These are phyloP conservation scores for Leucosporidium creatinivorum DNA, from an alignment of 768 basidiomycete species.

Conservation along the genomic window DNA sequence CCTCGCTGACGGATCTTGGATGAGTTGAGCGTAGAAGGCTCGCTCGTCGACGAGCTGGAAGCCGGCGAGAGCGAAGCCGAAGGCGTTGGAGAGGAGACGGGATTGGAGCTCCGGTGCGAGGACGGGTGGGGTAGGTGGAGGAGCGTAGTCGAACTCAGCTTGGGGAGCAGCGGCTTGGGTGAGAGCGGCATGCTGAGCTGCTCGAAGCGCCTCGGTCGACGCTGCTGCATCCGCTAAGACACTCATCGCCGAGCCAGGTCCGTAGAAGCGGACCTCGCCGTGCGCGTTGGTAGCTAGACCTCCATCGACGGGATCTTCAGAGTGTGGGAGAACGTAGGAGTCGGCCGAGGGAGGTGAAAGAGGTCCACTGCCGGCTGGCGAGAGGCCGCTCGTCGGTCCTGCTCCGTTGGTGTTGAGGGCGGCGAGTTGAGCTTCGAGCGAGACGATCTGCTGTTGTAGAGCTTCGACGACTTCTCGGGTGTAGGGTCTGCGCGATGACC, in stretches of 20 bases:
- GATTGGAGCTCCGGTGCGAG: slow-evolving; percentile 19
- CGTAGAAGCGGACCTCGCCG: slow-evolving; percentile 12
- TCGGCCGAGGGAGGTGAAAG: background rate
- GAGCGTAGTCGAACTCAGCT: background rate
- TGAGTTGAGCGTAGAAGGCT: background rate
- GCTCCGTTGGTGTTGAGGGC: background rate
- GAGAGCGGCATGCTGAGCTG: background rate
- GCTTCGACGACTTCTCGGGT: background rate
- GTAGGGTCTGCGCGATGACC: background rate
- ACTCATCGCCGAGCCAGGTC: slow-evolving; percentile 3
- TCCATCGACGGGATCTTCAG: background rate
- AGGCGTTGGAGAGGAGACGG: slow-evolving; percentile 10
- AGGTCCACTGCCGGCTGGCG: background rate
- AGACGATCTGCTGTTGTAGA: slow-evolving; percentile 28
- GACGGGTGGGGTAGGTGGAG: slow-evolving; percentile 18
- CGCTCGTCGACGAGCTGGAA: slow-evolving; percentile 13
- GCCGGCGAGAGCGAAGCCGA: slow-evolving; percentile 23
- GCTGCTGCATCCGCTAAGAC: slow-evolving; percentile 21
- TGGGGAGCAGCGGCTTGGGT: slow-evolving; percentile 1
- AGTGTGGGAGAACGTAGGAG: background rate
- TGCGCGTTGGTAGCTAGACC: background rate
- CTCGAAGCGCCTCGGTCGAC: background rate
- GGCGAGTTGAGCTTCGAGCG: slow-evolving; percentile 12
- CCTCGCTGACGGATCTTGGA: slow-evolving; percentile 1
- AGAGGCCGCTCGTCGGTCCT: too few species aligned